Conservation (phyloP, 192 early-diverging fungal genomes). For the Backusella westeae region DNA sequence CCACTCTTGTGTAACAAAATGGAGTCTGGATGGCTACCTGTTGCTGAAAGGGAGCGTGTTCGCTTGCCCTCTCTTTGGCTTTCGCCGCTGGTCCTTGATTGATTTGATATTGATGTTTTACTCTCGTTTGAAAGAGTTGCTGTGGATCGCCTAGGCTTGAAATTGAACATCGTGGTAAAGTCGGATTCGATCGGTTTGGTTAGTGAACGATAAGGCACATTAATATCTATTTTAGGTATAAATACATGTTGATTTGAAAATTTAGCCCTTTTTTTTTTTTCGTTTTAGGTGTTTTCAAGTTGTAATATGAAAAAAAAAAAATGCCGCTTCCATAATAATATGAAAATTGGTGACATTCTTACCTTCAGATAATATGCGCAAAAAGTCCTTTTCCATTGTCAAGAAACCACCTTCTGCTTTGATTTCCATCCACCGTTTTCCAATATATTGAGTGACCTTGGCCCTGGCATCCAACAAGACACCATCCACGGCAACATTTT, state of each 20-base stretch:
- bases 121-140: not conserved
- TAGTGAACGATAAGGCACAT: slow-evolving; percentile 26
- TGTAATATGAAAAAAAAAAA: slow-evolving; percentile 9
- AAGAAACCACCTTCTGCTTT: slow-evolving; percentile 32
- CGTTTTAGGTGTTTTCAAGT: not conserved
- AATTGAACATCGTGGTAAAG: slow-evolving; percentile 30
- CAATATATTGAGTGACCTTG: slow-evolving; percentile 27
- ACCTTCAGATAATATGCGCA: slow-evolving; percentile 30
- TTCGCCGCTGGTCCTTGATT: not conserved
- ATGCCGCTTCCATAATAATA: not conserved
- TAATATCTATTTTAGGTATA: slow-evolving; percentile 23
- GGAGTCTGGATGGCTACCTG: not conserved
- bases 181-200: slow-evolving; percentile 33
- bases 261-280: not conserved
- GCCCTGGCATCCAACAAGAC: slow-evolving; percentile 18
- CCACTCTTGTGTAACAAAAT: not conserved
- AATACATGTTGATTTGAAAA: not conserved
- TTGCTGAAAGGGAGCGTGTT: not conserved
- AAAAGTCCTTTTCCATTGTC: slow-evolving; percentile 25
- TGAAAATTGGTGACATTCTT: not conserved
- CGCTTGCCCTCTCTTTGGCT: not conserved
- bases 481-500: slow-evolving; percentile 33
- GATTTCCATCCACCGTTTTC: slow-evolving; percentile 28
- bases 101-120: not conserved
- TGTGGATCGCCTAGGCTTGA: slow-evolving; percentile 18